Base-by-base conservation (phyloP, 2,329 filamentous ascomycete genomes). In the Colletotrichum liriopes region DNA sequence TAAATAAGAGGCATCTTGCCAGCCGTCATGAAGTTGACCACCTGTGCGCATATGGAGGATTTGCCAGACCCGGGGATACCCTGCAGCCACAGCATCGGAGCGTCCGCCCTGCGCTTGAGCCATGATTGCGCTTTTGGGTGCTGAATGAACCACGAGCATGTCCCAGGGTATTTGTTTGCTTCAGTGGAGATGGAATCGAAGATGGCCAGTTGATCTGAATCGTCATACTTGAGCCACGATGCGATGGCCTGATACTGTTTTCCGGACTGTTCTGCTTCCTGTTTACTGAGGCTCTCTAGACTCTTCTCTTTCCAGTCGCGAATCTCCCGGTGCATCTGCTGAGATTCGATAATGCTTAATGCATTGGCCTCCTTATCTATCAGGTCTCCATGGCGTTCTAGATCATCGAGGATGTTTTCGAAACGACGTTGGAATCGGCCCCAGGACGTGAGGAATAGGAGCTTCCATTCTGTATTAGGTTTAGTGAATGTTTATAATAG, bases 351-450 rank as follows among this genome's bases (percentile, higher is more conserved):
- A 5, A 32, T 32, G 29, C 6, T 32, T 32, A 32, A 32, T 32
- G 29, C 29, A 32, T 32, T 32, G 29, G 29, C 29, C 29, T 32
- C 29, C 29, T 32, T 32, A 32, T 32, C 29, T 32, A 32, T 32
- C 29, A 32, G 29, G 29, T 37, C 11, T 23, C n/a, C 59, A 18
- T 62, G 59, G 18, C 16, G 16, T 23, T 62, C n/a, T 12, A 51
- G 26, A 18, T 62, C 59, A 8, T 37, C 79, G 2, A 84, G 26
- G 3, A 84, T 82, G 14, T 71, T 71, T 4, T 77, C 73, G 9
- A 84, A 84, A 0, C 75, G 76, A 0, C 79, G 68, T 39, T 82
- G 74, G n/a, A 84, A 84, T 0, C 82, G 79, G 0, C 81, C 81
- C 81, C 82, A 84, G 0, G 82, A 82, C 0, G 80, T 81, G 0